Percentiles rank a stretch among this genome's conserved stretches.
Evolutionary conservation across 768 basidiomycete species (phyloP).

Genomic region (Peribolospora kevripleyi): DNA sequence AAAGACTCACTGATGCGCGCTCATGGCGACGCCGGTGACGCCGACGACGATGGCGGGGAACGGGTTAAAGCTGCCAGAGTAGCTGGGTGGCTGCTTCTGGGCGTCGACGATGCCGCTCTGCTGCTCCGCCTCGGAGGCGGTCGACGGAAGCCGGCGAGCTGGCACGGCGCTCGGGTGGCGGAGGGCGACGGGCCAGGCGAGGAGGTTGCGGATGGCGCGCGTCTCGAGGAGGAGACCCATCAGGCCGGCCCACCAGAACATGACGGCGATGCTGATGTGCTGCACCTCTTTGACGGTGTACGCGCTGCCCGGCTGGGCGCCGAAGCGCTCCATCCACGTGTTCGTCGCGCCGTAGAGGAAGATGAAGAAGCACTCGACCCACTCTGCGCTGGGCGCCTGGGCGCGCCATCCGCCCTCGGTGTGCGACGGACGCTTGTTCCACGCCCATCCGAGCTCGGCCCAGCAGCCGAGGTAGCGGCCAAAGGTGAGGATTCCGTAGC

Average conservation of each 20-base stretch:
- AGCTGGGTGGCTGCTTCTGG: slow-evolving; percentile 35
- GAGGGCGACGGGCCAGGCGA: slow-evolving; percentile 35
- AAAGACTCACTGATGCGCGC: slow-evolving; percentile 37
- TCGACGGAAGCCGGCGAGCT: background rate
- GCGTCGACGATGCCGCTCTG: background rate
- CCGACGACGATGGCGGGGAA: slow-evolving; percentile 55
- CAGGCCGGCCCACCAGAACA: slow-evolving; percentile 77
- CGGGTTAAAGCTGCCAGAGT: slow-evolving; percentile 37
- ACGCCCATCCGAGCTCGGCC: slow-evolving; percentile 75
- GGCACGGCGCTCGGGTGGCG: slow-evolving; percentile 1
- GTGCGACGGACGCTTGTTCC: slow-evolving; percentile 40
- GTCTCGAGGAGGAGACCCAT: slow-evolving; percentile 77
- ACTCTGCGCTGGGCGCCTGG: slow-evolving; percentile 17
- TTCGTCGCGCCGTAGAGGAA: slow-evolving; percentile 75
- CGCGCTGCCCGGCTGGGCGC: slow-evolving; percentile 51
- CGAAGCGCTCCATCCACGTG: slow-evolving; percentile 93
- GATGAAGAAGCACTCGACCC: slow-evolving; percentile 28
- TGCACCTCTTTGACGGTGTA: slow-evolving; percentile 79
- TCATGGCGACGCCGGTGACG: slow-evolving; percentile 83
- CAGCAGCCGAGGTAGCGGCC: slow-evolving; percentile 84
- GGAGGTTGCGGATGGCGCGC: slow-evolving; percentile 41
- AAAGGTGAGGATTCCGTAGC: slow-evolving; percentile 66
- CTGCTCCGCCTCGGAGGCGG: background rate
- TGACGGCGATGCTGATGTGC: slow-evolving; percentile 65
- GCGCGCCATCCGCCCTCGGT: slow-evolving; percentile 9